Base-by-base conservation (phyloP, 1,139 yeast species). In the Saccharomyces pastorianus region DNA sequence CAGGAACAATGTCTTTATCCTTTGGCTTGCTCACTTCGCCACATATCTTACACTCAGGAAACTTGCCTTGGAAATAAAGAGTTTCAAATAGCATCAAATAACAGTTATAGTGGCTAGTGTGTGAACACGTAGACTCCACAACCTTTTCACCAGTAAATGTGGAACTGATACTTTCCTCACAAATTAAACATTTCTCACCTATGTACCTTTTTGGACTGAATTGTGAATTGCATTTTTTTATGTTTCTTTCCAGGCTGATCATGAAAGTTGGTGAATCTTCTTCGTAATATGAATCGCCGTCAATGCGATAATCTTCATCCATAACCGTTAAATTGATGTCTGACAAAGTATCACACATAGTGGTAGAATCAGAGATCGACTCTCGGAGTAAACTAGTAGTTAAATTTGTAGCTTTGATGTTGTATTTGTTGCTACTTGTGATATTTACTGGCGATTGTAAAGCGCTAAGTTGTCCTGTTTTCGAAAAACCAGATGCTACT, bases 131-230 rank as follows among this genome's bases (percentile, higher is more conserved):
- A 42, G 73, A 55, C 46, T 68, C 71, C 2, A 73, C 53, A 1
- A 67, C 59, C 50, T 66, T 70, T 59, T 73, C 77, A 8, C 71
- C 73, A 1, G 58, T 44, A 26, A 73, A 62, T 34, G 64, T 63
- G 7, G 61, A 59, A 6, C 65, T 61, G 41, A 73, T 60, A 4
- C 61, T 58, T 48, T 74, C 77, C 11, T 67, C 66, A 58, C 77
- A 74, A 25, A 73, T 60, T 7, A 66, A 61, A 55, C 78, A 74
- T 2, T 47, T 52, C 41, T 64, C 64, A 9, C 64, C 64, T 3
- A 61, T 54, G 53, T 56, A 65, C 46, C 60, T 60, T 58, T 66
- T 63, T 17, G 63, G 59, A 11, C 62, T 59, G 11, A 55, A 52
- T 25, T 49, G 49, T 6, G 55, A 53, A n/a, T 34, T 54, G 14